Evolutionary conservation across 108 stramenopile genomes (phyloP).

Genomic region (Conticribra weissflogii): DNA sequence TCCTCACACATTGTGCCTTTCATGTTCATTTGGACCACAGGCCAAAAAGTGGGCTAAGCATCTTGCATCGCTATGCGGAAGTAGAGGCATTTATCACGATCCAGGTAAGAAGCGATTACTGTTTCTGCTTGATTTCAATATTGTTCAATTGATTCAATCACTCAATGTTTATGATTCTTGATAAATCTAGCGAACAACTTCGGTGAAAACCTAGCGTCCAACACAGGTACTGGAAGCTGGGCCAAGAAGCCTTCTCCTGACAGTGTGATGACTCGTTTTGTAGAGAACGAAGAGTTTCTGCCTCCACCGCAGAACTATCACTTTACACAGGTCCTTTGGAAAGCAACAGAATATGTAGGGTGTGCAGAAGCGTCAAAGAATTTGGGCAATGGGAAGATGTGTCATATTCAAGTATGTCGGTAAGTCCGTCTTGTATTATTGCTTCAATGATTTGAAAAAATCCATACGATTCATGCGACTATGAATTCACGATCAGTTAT

Average conservation of each 20-base stretch:
- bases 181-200: too few relatives aligned
- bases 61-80: neutral
- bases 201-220: conserved; percentile 6
- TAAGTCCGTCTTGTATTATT: neutral
- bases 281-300: neutral
- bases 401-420: conserved; percentile 14
- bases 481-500: neutral
- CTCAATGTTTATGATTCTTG: too few relatives aligned
- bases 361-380: conserved; percentile 1
- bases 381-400: neutral
- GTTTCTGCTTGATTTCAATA: too few relatives aligned
- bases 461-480: neutral
- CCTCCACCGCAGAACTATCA: conserved; percentile 5
- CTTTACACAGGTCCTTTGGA: conserved; percentile 14
- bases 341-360: conserved; percentile 8
- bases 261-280: neutral
- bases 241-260: neutral
- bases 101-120: too few relatives aligned
- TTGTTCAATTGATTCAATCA: too few relatives aligned
- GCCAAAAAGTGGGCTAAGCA: neutral
- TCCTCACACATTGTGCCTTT: too few relatives aligned
- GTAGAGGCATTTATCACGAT: neutral
- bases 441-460: neutral
- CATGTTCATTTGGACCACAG: too few relatives aligned
- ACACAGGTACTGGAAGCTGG: neutral